Conservation (phyloP, 2,329 filamentous ascomycete species). For the Fusarium begoniae region DNA sequence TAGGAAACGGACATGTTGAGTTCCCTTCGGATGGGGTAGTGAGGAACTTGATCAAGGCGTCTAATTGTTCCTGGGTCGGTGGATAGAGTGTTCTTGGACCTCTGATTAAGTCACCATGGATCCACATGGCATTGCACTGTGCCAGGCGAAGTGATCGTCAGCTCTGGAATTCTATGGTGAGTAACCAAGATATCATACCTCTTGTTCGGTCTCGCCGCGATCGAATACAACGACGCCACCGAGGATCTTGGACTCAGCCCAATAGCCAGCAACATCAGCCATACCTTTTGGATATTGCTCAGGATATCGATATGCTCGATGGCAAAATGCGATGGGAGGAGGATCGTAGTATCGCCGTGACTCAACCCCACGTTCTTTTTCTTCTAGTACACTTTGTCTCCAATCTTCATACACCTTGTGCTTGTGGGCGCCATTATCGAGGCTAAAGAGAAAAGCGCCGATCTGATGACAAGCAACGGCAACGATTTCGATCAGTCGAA, state of each 20-base stretch:
- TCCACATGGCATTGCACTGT: conserved; percentile 21
- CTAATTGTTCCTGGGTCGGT: conserved; percentile 11
- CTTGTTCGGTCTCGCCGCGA: conserved; percentile 11
- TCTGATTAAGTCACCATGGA: not conserved
- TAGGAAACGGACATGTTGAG: not conserved
- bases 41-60: not conserved
- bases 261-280: conserved; percentile 15
- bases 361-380: not conserved
- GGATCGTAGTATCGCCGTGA: not conserved
- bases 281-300: conserved; percentile 15
- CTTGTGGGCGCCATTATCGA: conserved; percentile 14
- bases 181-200: not conserved
- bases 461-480: conserved; percentile 18
- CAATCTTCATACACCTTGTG: conserved; percentile 1
- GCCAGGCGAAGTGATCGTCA: no score
- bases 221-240: conserved; percentile 15
- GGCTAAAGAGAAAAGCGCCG: conserved; percentile 6
- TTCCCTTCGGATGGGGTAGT: not conserved
- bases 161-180: fast-evolving
- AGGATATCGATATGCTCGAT: not conserved
- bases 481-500: conserved; percentile 17
- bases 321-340: not conserved
- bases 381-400: not conserved
- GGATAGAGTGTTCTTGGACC: conserved; percentile 14
- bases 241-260: conserved; percentile 22